Evolutionary conservation across 495 filamentous ascomycete genomes (phyloP).

Genomic region (Penicillium riverlandense): DNA sequence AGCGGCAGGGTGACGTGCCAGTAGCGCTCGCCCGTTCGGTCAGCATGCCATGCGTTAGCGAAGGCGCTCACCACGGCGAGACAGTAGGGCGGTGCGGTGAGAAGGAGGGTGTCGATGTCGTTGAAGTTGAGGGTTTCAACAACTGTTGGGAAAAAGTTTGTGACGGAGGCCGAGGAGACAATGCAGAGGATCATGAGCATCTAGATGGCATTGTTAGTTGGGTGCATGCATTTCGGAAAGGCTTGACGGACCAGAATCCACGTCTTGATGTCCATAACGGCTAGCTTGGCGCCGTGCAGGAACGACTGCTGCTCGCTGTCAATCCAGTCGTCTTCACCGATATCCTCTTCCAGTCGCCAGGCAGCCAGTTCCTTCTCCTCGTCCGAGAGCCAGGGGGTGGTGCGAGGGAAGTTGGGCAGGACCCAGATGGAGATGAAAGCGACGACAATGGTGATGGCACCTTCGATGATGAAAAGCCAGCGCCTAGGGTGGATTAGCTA

Average conservation of each 20-base stretch:
- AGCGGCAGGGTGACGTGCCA: conserved; percentile 67
- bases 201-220: conserved; percentile 24
- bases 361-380: conserved; percentile 61
- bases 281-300: conserved; percentile 61
- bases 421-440: conserved; percentile 50
- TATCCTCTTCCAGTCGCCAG: conserved; percentile 70
- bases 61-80: conserved; percentile 65
- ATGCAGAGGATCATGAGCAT: conserved; percentile 64
- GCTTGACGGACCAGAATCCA: conserved; percentile 40
- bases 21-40: conserved; percentile 72
- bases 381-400: conserved; percentile 64
- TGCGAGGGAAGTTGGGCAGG: conserved; percentile 74
- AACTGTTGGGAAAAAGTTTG: conserved; percentile 88
- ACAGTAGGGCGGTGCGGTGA: conserved; percentile 72
- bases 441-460: conserved; percentile 48
- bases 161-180: conserved; percentile 63
- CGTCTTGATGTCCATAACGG: conserved; percentile 63
- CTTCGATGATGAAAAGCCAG: conserved; percentile 61
- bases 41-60: conserved; percentile 70
- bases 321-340: conserved; percentile 70
- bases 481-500: conserved; percentile 12
- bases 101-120: conserved; percentile 62
- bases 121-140: conserved; percentile 65
- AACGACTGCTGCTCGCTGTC: conserved; percentile 57
- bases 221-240: not conserved